These are phyloP conservation scores for Grammothele lineata DNA, from an alignment of 768 basidiomycete genomes.

Conservation along the genomic window DNA sequence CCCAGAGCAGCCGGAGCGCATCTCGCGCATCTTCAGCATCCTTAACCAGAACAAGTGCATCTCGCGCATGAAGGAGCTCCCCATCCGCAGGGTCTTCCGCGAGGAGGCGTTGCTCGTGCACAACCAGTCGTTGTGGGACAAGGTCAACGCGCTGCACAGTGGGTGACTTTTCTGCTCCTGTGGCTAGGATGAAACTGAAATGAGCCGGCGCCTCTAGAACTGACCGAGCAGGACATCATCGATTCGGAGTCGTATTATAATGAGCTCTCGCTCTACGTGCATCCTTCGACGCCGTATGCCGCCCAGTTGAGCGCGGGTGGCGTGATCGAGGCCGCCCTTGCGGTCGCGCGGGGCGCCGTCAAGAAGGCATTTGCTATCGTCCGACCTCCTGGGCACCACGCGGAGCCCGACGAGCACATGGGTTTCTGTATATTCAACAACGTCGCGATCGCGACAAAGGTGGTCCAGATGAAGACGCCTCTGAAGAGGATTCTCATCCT, in stretches of 20 bases:
- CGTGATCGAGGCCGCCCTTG: slow-evolving; percentile 84
- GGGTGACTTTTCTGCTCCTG: slow-evolving; percentile 20
- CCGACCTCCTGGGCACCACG: slow-evolving; percentile 96
- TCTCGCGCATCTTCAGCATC: slow-evolving; percentile 66
- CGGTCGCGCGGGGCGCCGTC: slow-evolving; percentile 77
- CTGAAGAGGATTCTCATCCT: slow-evolving; percentile 85
- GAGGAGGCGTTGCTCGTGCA: slow-evolving; percentile 89
- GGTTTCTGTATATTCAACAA: slow-evolving; percentile 99
- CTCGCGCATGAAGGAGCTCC: slow-evolving; percentile 71
- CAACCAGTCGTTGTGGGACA: slow-evolving; percentile 88
- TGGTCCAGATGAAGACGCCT: slow-evolving; percentile 65
- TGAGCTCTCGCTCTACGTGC: slow-evolving; percentile 88
- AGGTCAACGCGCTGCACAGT: slow-evolving; percentile 80
- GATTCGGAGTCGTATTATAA: slow-evolving; percentile 84
- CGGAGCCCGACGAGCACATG: slow-evolving; percentile 97
- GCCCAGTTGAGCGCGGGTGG: slow-evolving; percentile 92
- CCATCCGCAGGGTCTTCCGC: slow-evolving; percentile 66
- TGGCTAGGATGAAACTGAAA: background rate
- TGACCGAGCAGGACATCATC: slow-evolving; percentile 70
- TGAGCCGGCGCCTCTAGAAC: slow-evolving; percentile 39
- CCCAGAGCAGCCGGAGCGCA: slow-evolving; percentile 76
- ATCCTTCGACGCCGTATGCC: slow-evolving; percentile 75
- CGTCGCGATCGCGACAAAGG: slow-evolving; percentile 86
- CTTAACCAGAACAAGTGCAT: slow-evolving; percentile 58
- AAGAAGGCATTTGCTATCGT: slow-evolving; percentile 93